These are phyloP conservation scores for Sordaria brevicollis DNA, from an alignment of 495 filamentous ascomycete species.

Conservation along the genomic window DNA sequence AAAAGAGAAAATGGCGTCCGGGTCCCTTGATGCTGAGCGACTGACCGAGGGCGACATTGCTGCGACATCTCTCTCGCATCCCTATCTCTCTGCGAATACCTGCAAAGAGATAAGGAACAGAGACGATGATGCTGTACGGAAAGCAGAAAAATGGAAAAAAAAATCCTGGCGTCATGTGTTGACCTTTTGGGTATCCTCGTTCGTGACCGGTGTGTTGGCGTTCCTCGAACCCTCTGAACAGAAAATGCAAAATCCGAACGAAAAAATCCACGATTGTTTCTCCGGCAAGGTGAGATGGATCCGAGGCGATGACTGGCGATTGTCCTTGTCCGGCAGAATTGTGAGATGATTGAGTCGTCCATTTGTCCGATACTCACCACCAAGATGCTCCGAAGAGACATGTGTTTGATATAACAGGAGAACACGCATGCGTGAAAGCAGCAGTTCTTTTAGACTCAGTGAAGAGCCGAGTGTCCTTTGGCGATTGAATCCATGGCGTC, in stretches of 20 bases:
- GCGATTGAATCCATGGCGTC: not conserved
- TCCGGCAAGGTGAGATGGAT: not conserved
- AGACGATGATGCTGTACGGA: not conserved
- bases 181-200: not conserved
- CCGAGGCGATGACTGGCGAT: not conserved
- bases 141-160: not conserved
- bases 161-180: not conserved
- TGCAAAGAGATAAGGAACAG: not conserved
- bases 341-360: not conserved
- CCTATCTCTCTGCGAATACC: not conserved
- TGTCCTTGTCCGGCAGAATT: not conserved
- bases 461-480: not conserved
- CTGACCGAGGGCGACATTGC: not conserved
- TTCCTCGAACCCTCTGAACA: not conserved
- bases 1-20: not conserved
- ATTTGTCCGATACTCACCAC: not conserved
- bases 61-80: not conserved
- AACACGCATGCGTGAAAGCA: not conserved
- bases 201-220: not conserved
- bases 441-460: not conserved
- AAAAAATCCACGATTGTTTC: not conserved
- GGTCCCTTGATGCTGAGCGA: not conserved
- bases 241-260: not conserved
- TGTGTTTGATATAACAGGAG: not conserved
- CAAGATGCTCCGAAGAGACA: not conserved